These are phyloP conservation scores for Cladosporium cucumerinum DNA, from an alignment of 2,329 filamentous ascomycete species.

Conservation along the genomic window DNA sequence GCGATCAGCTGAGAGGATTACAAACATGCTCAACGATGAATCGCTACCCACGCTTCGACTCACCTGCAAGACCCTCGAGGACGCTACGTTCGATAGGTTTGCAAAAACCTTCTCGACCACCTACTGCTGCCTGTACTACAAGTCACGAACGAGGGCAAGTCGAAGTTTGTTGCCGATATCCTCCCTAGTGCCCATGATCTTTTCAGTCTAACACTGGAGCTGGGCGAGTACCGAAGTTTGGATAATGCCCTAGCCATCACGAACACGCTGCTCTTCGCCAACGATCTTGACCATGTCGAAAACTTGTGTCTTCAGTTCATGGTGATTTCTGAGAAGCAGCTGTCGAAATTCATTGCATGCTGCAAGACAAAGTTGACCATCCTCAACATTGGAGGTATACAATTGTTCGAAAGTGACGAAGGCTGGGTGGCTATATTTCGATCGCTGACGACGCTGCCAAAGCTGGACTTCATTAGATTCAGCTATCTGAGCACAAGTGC, in stretches of 20 bases:
- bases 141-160: background rate
- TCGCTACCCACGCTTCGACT: background rate
- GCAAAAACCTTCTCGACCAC: background rate
- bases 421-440: background rate
- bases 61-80: background rate
- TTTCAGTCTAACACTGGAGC: background rate
- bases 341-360: background rate
- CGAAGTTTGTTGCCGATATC: background rate
- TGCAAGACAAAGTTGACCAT: background rate
- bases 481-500: background rate
- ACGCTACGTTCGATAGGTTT: background rate
- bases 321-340: background rate
- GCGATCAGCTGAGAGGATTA: too few relatives aligned
- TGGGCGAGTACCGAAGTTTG: background rate
- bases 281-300: background rate
- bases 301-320: background rate
- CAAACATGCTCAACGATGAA: background rate
- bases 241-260: background rate
- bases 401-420: background rate
- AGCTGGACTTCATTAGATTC: background rate
- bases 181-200: background rate
- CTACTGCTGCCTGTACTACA: background rate
- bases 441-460: background rate
- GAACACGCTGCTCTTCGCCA: background rate
- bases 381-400: background rate